phyloP scores from a whole-genome alignment of 345 rosid species.

The Syzygium oleosum region DNA sequence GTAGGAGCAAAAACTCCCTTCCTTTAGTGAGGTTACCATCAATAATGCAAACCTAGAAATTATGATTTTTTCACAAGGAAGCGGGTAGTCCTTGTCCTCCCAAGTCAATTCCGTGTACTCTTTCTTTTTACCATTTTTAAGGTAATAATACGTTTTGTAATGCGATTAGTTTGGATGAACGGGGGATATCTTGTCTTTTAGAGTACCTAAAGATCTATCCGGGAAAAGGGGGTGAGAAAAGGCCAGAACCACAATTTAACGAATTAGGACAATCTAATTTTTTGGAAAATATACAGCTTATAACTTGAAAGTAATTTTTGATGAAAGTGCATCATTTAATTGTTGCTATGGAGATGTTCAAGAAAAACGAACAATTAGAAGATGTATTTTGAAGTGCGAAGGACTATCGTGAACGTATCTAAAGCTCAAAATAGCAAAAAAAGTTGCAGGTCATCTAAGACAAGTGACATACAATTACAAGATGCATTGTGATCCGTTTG shows the following conservation, averaged over 20 bases:
- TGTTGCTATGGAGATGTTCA: neutral
- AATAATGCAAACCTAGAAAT: neutral
- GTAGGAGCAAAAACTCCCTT: too few species aligned
- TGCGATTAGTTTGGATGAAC: neutral
- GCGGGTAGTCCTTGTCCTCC: neutral
- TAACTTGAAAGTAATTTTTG: neutral
- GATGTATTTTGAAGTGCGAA: neutral
- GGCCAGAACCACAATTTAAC: neutral
- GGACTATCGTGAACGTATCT: neutral
- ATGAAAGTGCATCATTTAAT: neutral
- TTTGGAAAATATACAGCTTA: neutral
- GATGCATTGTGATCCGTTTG: too few species aligned
- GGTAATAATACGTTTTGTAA: neutral
- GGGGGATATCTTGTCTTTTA: neutral
- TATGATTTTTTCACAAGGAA: neutral
- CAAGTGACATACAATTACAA: too few species aligned
- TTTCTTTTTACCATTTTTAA: too few species aligned
- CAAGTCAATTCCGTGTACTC: neutral
- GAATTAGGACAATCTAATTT: neutral
- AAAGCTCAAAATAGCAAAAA: too few species aligned
- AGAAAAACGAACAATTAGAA: neutral
- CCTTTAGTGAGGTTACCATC: too few species aligned
- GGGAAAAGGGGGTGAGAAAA: neutral
- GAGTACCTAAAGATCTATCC: neutral
- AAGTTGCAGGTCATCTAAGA: too few species aligned